These are phyloP conservation scores for Baorangia bicolor DNA, from an alignment of 768 basidiomycete species.

Conservation along the genomic window DNA sequence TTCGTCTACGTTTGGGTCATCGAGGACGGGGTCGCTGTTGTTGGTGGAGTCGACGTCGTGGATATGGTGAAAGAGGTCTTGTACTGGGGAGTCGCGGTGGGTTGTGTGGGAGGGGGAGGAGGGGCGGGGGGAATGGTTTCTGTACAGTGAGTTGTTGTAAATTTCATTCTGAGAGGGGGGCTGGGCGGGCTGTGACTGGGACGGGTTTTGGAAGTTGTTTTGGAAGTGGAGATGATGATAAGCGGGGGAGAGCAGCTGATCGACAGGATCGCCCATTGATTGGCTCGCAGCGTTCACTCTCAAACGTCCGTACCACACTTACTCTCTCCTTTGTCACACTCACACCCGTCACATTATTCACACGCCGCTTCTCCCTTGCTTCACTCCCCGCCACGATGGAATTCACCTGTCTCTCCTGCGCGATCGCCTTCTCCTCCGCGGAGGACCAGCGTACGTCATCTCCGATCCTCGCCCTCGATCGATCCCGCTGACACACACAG, in stretches of 20 bases:
- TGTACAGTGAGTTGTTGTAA: conserved; percentile 24
- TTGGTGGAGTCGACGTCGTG: conserved; percentile 21
- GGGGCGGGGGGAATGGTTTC: conserved; percentile 32
- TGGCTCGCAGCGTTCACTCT: conserved; percentile 40
- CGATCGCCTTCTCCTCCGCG: conserved; percentile 79
- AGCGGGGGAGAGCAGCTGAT: conserved; percentile 60
- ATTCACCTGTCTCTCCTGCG: conserved; percentile 86
- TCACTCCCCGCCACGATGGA: background rate
- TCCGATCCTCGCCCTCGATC: background rate
- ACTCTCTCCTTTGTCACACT: conserved; percentile 4
- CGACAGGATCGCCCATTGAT: conserved; percentile 57
- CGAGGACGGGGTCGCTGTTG: conserved; percentile 28
- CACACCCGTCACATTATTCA: background rate
- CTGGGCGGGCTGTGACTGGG: conserved; percentile 21
- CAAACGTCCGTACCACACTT: conserved; percentile 20
- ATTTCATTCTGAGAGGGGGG: conserved; percentile 23
- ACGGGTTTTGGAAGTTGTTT: conserved; percentile 25
- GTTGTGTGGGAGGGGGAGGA: conserved; percentile 29
- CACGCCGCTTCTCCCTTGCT: conserved; percentile 1
- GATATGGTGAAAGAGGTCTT: conserved; percentile 33
- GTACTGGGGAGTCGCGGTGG: conserved; percentile 27
- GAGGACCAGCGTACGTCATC: conserved; percentile 75
- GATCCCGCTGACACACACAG: conserved; percentile 35
- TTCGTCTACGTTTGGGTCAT: conserved; percentile 67
- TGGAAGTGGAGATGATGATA: conserved; percentile 46